Conservation (phyloP, 2,329 filamentous ascomycete genomes). For the Phialophora expanda region DNA sequence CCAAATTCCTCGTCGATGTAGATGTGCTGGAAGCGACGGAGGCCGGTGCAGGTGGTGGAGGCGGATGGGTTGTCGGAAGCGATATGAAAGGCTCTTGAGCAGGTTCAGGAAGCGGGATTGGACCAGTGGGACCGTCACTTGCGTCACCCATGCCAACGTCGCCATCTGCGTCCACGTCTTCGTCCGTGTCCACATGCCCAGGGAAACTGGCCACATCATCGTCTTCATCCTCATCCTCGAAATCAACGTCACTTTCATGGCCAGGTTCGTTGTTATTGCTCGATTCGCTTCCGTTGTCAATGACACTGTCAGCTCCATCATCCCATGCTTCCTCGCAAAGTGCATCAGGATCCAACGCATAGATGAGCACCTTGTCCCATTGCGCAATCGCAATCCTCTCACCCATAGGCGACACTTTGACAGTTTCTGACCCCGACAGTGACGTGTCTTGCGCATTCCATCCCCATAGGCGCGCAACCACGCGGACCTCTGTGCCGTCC, state of each 20-base stretch:
- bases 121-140: neutral
- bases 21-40: conserved; percentile 10
- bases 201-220: neutral
- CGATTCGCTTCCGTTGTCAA: neutral
- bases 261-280: conserved; percentile 3
- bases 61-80: neutral
- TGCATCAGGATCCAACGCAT: conserved; percentile 47
- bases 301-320: conserved; percentile 17
- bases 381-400: conserved; percentile 50
- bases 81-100: neutral
- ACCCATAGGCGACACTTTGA: conserved; percentile 42
- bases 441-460: conserved; percentile 43
- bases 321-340: conserved; percentile 44
- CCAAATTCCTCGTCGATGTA: neutral
- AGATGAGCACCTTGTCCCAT: conserved; percentile 51
- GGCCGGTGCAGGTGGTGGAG: conserved; percentile 5
- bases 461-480: conserved; percentile 33
- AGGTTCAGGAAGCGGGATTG: neutral
- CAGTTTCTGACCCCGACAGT: conserved; percentile 47
- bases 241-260: neutral
- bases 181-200: neutral
- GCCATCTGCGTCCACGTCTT: neutral
- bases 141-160: neutral
- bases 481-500: conserved; percentile 38
- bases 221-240: neutral